phyloP scores from a whole-genome alignment of 352 stramenopile genomes.

The Phytophthora pseudosyringae region DNA sequence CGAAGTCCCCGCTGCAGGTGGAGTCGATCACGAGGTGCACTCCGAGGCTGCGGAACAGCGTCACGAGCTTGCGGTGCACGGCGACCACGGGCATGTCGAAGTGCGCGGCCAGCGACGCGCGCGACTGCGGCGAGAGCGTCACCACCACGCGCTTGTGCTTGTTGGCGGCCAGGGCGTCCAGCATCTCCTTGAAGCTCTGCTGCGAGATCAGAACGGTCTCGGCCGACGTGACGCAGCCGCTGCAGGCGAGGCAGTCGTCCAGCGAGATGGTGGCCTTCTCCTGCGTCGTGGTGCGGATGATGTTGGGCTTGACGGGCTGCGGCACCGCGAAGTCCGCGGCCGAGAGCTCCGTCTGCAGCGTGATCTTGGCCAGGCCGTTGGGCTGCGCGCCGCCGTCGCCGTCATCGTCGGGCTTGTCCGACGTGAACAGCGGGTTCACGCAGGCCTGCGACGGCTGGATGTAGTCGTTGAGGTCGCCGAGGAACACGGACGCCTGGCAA shows the following conservation, averaged over 20 bases:
- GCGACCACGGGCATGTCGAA: constrained; percentile 70
- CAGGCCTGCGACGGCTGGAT: constrained; percentile 94
- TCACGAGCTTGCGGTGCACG: constrained; percentile 81
- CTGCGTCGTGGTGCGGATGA: constrained; percentile 77
- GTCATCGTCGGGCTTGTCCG: constrained; percentile 18
- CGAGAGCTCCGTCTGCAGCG: constrained; percentile 77
- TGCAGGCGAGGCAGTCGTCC: constrained; percentile 97
- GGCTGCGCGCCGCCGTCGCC: constrained; percentile 6
- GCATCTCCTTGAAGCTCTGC: constrained; percentile 92
- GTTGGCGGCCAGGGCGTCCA: constrained; percentile 62
- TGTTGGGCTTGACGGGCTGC: constrained; percentile 59
- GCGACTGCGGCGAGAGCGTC: constrained; percentile 89
- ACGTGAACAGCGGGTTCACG: constrained; percentile 94
- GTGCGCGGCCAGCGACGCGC: constrained; percentile 86
- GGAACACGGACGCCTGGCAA: constrained; percentile 88
- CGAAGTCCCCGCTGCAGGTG: constrained; percentile 91
- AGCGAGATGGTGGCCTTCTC: constrained; percentile 95
- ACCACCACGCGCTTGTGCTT: constrained; percentile 77
- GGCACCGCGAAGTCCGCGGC: constrained; percentile 59
- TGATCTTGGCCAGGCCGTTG: constrained; percentile 72
- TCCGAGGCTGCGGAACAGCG: constrained; percentile 79
- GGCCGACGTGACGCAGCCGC: constrained; percentile 97
- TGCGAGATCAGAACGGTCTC: constrained; percentile 98
- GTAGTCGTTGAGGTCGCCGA: constrained; percentile 95
- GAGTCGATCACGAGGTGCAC: constrained; percentile 94